These are phyloP conservation scores for Fusarium longipes DNA, from an alignment of 2,329 filamentous ascomycete species.

Conservation along the genomic window DNA sequence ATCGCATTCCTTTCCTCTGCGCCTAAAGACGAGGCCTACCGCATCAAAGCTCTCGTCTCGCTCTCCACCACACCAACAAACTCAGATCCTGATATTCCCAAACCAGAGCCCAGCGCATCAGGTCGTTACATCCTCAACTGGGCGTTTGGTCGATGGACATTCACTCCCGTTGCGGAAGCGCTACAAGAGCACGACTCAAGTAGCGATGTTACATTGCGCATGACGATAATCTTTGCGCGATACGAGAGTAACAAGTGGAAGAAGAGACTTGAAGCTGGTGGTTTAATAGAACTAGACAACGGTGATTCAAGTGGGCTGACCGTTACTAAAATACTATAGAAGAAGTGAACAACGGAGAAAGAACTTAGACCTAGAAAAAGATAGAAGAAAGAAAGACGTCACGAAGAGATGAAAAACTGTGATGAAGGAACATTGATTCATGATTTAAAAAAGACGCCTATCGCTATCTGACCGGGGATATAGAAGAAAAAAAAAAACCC, in stretches of 20 bases:
- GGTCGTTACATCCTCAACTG: conserved; percentile 91
- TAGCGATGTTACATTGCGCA: conserved; percentile 68
- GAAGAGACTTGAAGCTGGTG: conserved; percentile 73
- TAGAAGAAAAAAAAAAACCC: conserved; percentile 29
- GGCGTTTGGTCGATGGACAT: conserved; percentile 97
- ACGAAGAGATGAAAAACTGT: conserved; percentile 37
- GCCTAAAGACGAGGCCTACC: conserved; percentile 93
- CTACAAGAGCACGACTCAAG: conserved; percentile 66
- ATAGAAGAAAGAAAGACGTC: conserved; percentile 13
- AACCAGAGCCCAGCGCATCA: conserved; percentile 48
- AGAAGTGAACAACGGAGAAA: conserved; percentile 8
- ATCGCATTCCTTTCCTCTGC: conserved; percentile 75
- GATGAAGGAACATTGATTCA: conserved; percentile 33
- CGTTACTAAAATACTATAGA: conserved; percentile 63
- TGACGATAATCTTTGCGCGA: conserved; percentile 80
- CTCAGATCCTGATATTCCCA: conserved; percentile 62
- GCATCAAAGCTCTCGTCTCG: conserved; percentile 81
- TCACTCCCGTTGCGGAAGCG: conserved; percentile 67
- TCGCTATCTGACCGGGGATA: conserved; percentile 27
- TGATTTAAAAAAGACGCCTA: conserved; percentile 29
- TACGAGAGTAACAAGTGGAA: conserved; percentile 82
- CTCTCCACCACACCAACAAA: conserved; percentile 59
- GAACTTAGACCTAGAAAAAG: conserved; percentile 18
- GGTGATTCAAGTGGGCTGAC: conserved; percentile 59
- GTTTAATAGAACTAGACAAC: conserved; percentile 63